Base-by-base conservation (phyloP, 345 rosid genomes). In the Angophora floribunda region DNA sequence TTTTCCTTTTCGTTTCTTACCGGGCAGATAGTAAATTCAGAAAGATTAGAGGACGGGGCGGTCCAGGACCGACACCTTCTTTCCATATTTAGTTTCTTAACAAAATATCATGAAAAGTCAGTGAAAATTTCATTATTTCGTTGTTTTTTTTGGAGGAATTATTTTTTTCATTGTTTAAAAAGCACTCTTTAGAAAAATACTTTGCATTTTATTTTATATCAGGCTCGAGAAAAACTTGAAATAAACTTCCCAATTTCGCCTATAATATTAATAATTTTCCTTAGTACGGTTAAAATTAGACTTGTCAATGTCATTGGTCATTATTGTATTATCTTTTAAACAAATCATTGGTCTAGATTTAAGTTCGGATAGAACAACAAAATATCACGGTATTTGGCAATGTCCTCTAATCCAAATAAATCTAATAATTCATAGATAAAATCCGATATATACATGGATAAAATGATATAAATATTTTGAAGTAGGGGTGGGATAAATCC, bases 301-400 rank as follows among this genome's bases (percentile, higher is more conserved):
- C 49, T 41, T 44, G 24, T 75, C 14, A 36, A 70, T 36, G 82
- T 19, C 47, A 75, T 36, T 6, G 5, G 24, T 32, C 16, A 67
- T 32, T 67, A n/a, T 8, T 67, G 79, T 30, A 32, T 32, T 22
- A 32, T 36, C 24, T 10, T 36, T 22, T 70, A 36, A 21, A 36
- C 10, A 70, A 17, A 36, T 75, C 22, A 44, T 1, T 55, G 22
- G 2, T 55, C 22, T 55, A 11, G 22, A 55, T 55, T 55, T 55
- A 28, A 55, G 6, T 55, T 0, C 1, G 0, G 5, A 55, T 22
- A 55, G 0, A 5, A 55, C 9, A 0, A 9, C 61, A 9, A 55
- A 9, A 55, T 1, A 55, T 55, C 61, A 55, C 28, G 0, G 24
- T 55, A 1, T 22, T 4, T 55, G 28, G 9, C 4, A 12, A 21